Evolutionary conservation across 805 yeast species (phyloP).

Genomic region (Candida coquimbonensis): DNA sequence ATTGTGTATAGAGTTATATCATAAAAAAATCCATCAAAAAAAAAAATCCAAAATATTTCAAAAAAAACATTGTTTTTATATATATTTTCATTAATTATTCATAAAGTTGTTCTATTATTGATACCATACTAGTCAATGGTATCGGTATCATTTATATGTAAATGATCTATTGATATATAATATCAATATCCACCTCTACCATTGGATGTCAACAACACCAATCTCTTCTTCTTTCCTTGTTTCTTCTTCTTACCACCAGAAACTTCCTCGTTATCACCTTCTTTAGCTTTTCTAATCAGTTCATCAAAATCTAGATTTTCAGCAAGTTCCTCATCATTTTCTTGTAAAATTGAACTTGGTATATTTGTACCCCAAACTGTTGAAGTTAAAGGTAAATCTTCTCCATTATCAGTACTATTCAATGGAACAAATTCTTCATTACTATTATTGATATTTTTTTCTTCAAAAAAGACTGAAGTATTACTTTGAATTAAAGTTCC

Average conservation of each 20-base stretch:
- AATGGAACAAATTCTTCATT: conserved; percentile 1
- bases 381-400: conserved; percentile 12
- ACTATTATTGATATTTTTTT: too few relatives aligned
- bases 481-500: conserved; percentile 1
- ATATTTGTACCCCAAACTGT: conserved; percentile 74
- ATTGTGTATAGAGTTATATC: too few relatives aligned
- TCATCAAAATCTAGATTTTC: conserved; percentile 26
- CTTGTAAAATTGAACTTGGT: conserved; percentile 17
- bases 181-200: conserved; percentile 9
- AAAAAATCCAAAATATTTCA: too few relatives aligned
- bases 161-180: too few relatives aligned
- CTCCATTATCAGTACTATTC: conserved; percentile 14
- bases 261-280: not conserved
- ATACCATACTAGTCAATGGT: too few relatives aligned
- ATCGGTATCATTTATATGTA: too few relatives aligned
- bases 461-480: not conserved
- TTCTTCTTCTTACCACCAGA: conserved; percentile 10
- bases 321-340: conserved; percentile 24
- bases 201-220: conserved; percentile 12
- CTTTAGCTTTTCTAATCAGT: conserved; percentile 15
- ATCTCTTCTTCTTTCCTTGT: conserved; percentile 20
- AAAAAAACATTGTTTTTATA: too few relatives aligned
- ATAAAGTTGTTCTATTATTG: too few relatives aligned
- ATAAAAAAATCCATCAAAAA: too few relatives aligned
- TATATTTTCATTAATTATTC: too few relatives aligned